phyloP scores from a whole-genome alignment of 202 grass and related monocot species.

The Zizania palustris region DNA sequence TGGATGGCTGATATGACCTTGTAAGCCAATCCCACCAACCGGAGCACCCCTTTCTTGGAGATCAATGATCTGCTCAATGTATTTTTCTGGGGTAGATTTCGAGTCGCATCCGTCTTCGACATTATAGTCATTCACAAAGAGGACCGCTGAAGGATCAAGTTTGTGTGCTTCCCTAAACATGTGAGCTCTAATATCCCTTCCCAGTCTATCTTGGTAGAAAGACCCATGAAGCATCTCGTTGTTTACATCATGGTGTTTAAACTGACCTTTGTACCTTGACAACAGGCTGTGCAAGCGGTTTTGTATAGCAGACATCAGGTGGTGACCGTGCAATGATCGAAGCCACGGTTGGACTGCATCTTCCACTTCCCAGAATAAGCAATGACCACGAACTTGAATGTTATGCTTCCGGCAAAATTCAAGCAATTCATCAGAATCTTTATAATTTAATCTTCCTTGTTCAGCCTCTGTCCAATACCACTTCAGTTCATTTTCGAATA shows the following conservation, averaged over 20 bases:
- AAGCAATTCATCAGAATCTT: constrained; percentile 88
- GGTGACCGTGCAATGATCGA: constrained; percentile 64
- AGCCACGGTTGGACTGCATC: constrained; percentile 80
- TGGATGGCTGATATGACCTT: constrained; percentile 86
- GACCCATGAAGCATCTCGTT: constrained; percentile 99
- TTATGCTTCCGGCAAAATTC: constrained; percentile 83
- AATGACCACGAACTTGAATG: constrained; percentile 77
- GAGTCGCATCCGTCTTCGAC: constrained; percentile 85
- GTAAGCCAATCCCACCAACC: constrained; percentile 81
- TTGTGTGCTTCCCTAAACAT: constrained; percentile 89
- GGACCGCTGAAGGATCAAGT: constrained; percentile 73
- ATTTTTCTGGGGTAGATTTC: constrained; percentile 80
- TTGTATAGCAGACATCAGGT: constrained; percentile 71
- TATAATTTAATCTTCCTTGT: constrained; percentile 77
- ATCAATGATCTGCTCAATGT: constrained; percentile 73
- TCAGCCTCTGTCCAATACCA: constrained; percentile 95
- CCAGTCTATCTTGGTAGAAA: constrained; percentile 89
- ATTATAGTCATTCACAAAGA: constrained; percentile 98
- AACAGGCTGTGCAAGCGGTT: constrained; percentile 71
- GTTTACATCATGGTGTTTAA: constrained; percentile 95
- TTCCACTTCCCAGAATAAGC: constrained; percentile 98
- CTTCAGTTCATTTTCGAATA: constrained; percentile 96
- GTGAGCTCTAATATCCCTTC: constrained; percentile 82
- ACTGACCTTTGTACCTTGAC: constrained; percentile 83
- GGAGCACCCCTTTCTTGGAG: constrained; percentile 82